These are phyloP conservation scores for Penicillium olsonii DNA, from an alignment of 2,329 filamentous ascomycete genomes.

Conservation along the genomic window DNA sequence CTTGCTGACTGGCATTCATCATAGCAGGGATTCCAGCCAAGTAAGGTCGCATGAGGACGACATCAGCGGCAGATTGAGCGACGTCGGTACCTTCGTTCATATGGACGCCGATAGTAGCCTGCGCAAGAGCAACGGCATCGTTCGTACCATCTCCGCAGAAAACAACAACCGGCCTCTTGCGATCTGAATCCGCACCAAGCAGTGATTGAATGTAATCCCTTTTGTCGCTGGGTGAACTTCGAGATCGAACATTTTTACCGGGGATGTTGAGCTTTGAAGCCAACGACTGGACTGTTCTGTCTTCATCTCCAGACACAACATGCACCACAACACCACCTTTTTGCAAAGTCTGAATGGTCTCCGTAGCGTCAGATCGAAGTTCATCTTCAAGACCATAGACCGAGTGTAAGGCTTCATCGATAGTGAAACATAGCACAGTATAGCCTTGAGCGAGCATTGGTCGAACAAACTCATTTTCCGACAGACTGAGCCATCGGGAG, in stretches of 20 bases:
- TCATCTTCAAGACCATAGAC: slow-evolving; percentile 54
- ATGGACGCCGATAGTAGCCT: slow-evolving; percentile 71
- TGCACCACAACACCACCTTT: slow-evolving; percentile 53
- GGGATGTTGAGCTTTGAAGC: slow-evolving; percentile 48
- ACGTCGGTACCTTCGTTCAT: slow-evolving; percentile 66
- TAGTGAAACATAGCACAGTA: slow-evolving; percentile 59
- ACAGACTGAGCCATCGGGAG: slow-evolving; percentile 39
- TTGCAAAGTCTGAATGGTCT: slow-evolving; percentile 54
- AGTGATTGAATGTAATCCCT: slow-evolving; percentile 52
- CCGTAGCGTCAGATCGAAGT: slow-evolving; percentile 52
- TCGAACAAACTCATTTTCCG: slow-evolving; percentile 31
- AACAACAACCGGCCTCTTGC: slow-evolving; percentile 52
- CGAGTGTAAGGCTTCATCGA: slow-evolving; percentile 46
- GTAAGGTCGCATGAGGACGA: slow-evolving; percentile 62
- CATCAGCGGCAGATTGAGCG: slow-evolving; percentile 67
- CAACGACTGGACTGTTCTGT: slow-evolving; percentile 50
- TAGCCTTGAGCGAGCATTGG: slow-evolving; percentile 45
- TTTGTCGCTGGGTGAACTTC: slow-evolving; percentile 58
- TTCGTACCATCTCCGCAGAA: slow-evolving; percentile 81
- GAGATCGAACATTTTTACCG: slow-evolving; percentile 42
- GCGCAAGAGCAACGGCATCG: slow-evolving; percentile 71
- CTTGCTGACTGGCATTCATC: slow-evolving; percentile 54
- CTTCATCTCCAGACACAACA: slow-evolving; percentile 60
- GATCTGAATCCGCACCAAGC: slow-evolving; percentile 4
- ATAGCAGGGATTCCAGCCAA: slow-evolving; percentile 60